Evolutionary conservation across 2,329 filamentous ascomycete genomes (phyloP), one percentile per base, ranked within the genome.

Genomic region (Lachnellula hyalina): DNA sequence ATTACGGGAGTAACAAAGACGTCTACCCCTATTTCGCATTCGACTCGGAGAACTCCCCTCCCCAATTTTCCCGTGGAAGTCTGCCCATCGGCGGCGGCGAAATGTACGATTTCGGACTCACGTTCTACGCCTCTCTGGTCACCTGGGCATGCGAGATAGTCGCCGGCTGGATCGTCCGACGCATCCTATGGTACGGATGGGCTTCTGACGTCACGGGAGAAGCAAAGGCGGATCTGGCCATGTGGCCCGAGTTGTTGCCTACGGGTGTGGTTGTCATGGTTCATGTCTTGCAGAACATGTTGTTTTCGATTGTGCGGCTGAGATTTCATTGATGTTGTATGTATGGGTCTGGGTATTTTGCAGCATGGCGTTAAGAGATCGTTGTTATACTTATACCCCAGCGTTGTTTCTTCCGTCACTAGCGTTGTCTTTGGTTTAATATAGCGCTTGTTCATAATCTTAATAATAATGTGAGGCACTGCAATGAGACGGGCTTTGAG

Each of bases 11-110:
- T 59, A 87, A 87, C 72, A 82, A 83, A 68, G 75, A 84, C 63
- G 81, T 86, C 35, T 87, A 87, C 67, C 84, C 84, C 1, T 87
- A 87, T 67, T 86, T 87, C 63, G 78, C 83, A 28, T 87, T 87
- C 68, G 82, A 84, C 65, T 70, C 72, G 17, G 54, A 23, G 15
- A 38, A 15, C 9, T 45, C 15, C 45, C 47, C 42, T 6, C 54
- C 46, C 7, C 12, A 32, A 17, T 5, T 15, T 46, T 23, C 51
- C 25, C 38, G 44, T 17, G 28, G 41, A 8, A 38, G 50, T 9
- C 12, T 25, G 25, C 42, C 45, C 12, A 61, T 60, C 40, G 56
- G 56, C 53, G 69, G 71, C 6, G 67, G 70, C 45, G 68, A 73
- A 42, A 66, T 63, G 40, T 87, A 87, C 67, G 81, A 84, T 62